Conservation (phyloP, 2,329 filamentous ascomycete species). For the Bretziella fagacearum region DNA sequence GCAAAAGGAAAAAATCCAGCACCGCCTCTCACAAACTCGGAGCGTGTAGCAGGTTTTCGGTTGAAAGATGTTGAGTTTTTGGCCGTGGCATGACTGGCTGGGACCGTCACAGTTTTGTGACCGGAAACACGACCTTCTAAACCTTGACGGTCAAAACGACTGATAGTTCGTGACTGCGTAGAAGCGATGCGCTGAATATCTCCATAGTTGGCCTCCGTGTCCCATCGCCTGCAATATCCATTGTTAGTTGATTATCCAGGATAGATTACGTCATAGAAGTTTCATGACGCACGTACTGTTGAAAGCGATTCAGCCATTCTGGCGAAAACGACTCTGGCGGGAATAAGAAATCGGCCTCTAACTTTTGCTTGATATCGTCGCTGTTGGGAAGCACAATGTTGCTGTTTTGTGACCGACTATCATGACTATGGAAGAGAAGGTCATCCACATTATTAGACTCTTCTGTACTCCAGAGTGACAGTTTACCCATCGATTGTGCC, state of each 20-base stretch:
- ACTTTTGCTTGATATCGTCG: conserved; percentile 47
- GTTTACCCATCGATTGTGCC: not conserved
- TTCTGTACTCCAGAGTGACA: conserved; percentile 5
- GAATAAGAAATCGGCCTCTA: conserved; percentile 63
- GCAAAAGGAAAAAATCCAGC: conserved; percentile 91
- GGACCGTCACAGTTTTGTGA: conserved; percentile 85
- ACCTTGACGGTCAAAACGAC: conserved; percentile 77
- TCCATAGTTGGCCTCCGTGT: conserved; percentile 61
- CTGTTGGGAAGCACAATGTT: conserved; percentile 21
- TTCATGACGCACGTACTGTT: conserved; percentile 39
- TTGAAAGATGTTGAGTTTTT: conserved; percentile 88
- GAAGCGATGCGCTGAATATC: conserved; percentile 74
- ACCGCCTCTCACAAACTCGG: conserved; percentile 82
- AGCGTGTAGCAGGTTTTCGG: conserved; percentile 68
- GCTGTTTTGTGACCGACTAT: not conserved
- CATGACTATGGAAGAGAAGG: conserved; percentile 1
- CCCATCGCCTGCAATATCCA: conserved; percentile 45
- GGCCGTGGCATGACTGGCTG: conserved; percentile 72
- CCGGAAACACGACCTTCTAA: conserved; percentile 84
- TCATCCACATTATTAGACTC: conserved; percentile 10
- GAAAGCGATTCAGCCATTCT: conserved; percentile 75
- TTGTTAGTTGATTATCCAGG: not conserved
- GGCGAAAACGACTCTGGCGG: conserved; percentile 65
- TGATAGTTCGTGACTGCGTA: conserved; percentile 88
- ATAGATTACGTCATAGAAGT: not conserved